Percentiles rank a stretch among this genome's conserved stretches.
These are phyloP conservation scores for Magnolia kwangsiensis DNA, from an alignment of 164 flowering plant species.

Conservation along the genomic window DNA sequence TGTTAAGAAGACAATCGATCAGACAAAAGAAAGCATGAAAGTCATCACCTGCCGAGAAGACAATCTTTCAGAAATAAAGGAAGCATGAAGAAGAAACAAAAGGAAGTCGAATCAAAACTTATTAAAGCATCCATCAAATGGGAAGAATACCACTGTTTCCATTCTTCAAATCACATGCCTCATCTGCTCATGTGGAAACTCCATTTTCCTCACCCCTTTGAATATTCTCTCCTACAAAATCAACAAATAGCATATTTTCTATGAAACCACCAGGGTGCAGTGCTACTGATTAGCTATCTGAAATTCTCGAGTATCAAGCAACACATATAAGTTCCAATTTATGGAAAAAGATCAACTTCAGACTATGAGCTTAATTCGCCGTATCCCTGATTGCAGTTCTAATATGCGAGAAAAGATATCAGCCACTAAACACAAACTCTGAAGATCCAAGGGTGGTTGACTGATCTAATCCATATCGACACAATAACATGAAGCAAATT, in stretches of 20 bases:
- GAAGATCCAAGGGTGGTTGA: too few relatives aligned
- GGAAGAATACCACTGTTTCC: slow-evolving; percentile 2
- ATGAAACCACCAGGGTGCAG: not conserved
- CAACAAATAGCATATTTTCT: not conserved
- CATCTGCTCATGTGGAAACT: not conserved
- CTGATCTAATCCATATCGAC: too few relatives aligned
- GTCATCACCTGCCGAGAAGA: not conserved
- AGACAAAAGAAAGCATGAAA: not conserved
- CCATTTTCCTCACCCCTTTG: not conserved
- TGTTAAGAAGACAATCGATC: not conserved
- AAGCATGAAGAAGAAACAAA: not conserved
- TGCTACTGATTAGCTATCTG: not conserved
- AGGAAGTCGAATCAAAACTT: not conserved
- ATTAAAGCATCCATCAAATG: not conserved
- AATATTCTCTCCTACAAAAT: not conserved
- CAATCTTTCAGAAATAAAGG: not conserved
- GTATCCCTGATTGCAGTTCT: not conserved
- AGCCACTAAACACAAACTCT: too few relatives aligned
- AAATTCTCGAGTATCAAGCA: not conserved
- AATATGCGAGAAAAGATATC: too few relatives aligned
- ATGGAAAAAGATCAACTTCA: not conserved
- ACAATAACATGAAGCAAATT: too few relatives aligned
- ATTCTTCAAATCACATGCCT: not conserved
- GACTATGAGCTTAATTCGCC: not conserved
- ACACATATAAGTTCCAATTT: not conserved